Evolutionary conservation across 176 grass and related monocot genomes (phyloP), one percentile per base, ranked within the genome.

Genomic region (Oryza nivara): DNA sequence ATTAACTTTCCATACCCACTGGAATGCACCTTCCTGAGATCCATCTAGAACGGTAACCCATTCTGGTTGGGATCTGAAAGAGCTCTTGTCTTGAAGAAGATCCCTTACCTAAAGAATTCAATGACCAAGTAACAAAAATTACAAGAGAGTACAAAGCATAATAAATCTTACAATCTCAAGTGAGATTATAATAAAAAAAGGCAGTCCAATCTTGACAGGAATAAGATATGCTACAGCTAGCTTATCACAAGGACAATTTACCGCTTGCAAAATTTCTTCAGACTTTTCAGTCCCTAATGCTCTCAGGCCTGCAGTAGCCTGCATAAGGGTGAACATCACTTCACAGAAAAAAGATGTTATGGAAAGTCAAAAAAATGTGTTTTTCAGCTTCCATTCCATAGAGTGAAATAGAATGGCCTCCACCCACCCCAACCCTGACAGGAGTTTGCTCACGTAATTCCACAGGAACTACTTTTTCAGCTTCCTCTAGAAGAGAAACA

Each of bases 271-370:
- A 95, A 98, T 98, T 79, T 94, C 83, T 90, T 98, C 93, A 68
- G 96, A 91, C 45, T 74, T 94, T 86, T 92, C 78, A 88, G 89
- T 38, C 51, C 96, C 96, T 78, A 98, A 88, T 79, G 93, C 81
- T 92, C 96, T 89, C 65, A 98, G 96, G 80, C 96, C 96, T 87
- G 96, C 96, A 43, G 96, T 98, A 35, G 96, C 96, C 95, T 98
- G 82, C 43, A 75, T 75, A 82, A 84, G 46, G 65, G 67, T 16
- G 9, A 82, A 66, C 68, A 84, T 82, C 48, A 89, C 44, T 54
- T n/a, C 32, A 73, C 88, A 75, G 26, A 85, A 69, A 82, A 74
- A 74, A 16, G 73, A 4, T 70, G 23, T 36, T 28, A 69, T 13
- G 4, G 68, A 82, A 78, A 70, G 13, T 68, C 5, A 61, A 78